Conservation (phyloP, 164 flowering plant species). For the Litsea cubeba region DNA sequence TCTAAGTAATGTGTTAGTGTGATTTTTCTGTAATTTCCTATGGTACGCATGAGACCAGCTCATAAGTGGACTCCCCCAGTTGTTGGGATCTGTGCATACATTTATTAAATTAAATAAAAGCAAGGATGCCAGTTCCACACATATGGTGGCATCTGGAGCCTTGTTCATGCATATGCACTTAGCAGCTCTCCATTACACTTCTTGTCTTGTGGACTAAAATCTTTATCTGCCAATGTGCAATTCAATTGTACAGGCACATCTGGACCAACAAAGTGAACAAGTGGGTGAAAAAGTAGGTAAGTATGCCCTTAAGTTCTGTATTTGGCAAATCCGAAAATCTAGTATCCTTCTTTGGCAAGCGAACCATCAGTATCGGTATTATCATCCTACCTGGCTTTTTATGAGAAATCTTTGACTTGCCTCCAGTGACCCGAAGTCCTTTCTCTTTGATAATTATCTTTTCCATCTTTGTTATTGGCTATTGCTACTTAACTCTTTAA, state of each 20-base stretch:
- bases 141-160: background rate
- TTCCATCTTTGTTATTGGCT: background rate
- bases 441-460: background rate
- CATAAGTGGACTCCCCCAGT: background rate
- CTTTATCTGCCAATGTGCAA: background rate
- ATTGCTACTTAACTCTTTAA: background rate
- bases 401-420: background rate
- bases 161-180: background rate
- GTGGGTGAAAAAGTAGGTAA: constrained; percentile 54
- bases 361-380: background rate
- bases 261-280: constrained; percentile 53
- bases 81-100: background rate
- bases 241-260: constrained; percentile 45
- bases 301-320: constrained; percentile 5
- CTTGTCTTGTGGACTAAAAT: background rate
- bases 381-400: background rate
- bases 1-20: background rate
- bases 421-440: background rate
- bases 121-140: background rate
- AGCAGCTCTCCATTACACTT: background rate
- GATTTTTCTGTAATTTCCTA: background rate
- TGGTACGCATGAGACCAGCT: background rate
- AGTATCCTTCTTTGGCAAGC: background rate
- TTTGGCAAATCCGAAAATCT: background rate
- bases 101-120: background rate